Conservation (phyloP, 306 rosid species). For the Corylus avellana region DNA sequence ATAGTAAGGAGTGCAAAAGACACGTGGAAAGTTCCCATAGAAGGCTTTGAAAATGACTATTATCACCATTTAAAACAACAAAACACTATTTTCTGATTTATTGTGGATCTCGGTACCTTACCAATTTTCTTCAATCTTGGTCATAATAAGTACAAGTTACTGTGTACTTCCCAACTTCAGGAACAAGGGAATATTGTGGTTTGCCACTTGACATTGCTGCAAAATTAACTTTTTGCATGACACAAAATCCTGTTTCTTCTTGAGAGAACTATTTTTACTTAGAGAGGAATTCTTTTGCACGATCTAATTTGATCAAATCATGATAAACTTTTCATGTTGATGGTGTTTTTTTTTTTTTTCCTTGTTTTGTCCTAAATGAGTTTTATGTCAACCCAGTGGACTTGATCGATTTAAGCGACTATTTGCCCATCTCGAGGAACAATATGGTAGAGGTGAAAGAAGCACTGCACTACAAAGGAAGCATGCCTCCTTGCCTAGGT, state of each 20-base stretch:
- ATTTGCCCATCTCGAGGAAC: constrained; percentile 64
- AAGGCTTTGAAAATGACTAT: background rate
- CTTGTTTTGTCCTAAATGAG: background rate
- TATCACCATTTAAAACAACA: background rate
- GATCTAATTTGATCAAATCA: background rate
- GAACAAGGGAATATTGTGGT: background rate
- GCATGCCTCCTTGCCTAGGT: constrained; percentile 72
- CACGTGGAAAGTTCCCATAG: background rate
- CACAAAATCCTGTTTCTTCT: background rate
- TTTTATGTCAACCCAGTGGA: constrained; percentile 43
- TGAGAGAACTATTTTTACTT: background rate
- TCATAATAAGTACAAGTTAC: background rate
- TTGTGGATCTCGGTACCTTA: background rate
- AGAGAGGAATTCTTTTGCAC: background rate
- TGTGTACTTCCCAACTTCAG: background rate
- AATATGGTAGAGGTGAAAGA: constrained; percentile 39
- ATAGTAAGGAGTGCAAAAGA: background rate
- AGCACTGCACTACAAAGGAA: constrained; percentile 49
- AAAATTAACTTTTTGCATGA: background rate
- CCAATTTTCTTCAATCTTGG: background rate
- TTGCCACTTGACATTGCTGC: background rate
- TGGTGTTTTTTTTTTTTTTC: background rate
- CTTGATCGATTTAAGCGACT: constrained; percentile 59
- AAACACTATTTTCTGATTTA: background rate
- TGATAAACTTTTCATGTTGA: background rate